Base-by-base conservation (phyloP, 495 filamentous ascomycete genomes). In the Xylaria sp. region DNA sequence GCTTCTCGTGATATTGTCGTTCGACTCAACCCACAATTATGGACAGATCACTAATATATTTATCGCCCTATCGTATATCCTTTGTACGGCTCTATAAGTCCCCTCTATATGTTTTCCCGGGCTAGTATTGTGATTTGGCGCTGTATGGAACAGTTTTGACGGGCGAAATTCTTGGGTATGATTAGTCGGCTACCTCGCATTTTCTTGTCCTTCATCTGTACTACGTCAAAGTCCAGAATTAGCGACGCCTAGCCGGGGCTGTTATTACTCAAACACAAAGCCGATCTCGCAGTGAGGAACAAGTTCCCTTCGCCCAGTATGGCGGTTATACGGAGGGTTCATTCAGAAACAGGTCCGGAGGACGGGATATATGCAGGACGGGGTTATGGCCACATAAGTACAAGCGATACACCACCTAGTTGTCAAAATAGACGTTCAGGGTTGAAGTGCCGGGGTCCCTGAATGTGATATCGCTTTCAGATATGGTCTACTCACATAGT, bases 301-400 rank as follows among this genome's bases (percentile, higher is more conserved):
- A 14, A 62, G 37, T 9, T 62, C 19, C 59, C 21, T 26, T 63
- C 61, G 46, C 61, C 61, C 61, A 48, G 41, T 14, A 33, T 46
- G 21, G 59, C 41, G 61, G 26, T n/a, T 63, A 63, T 24, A 43
- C 24, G 24, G 35, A 26, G 61, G 14, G 40, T 46, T 44, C 29
- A 9, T 46, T 44, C 15, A 40, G 17, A 44, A 31, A 63, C 8
- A 24, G 61, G 40, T 29, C 61, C 14, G 29, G 2, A 33, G 55
- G 31, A 35, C 29, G 29, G 55, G 55, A 33, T 12, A 57, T 21
- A 2, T 58, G 61, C 40, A 46, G 37, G n/a, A 41, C 58, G 58
- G 58, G 58, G 43, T 26, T n/a, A 21, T 63, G 61, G 40, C 24
- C 61, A 33, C 15, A n/a, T n/a, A n/a, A 11, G 21, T 21, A 33